Evolutionary conservation across 169 alveolate species (phyloP).

Genomic region (Sarcocystis neurona): DNA sequence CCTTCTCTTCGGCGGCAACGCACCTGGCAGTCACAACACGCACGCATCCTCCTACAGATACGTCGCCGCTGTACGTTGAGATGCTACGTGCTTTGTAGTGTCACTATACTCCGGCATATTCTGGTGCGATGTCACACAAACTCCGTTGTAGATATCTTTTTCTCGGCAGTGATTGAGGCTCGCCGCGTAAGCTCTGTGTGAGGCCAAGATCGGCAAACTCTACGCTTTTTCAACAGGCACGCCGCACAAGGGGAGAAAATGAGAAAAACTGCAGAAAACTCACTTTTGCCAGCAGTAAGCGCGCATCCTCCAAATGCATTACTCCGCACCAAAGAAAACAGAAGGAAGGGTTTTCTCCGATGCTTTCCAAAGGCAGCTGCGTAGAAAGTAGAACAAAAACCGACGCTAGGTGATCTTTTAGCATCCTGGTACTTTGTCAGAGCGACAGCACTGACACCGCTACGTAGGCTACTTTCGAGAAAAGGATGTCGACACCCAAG

Average conservation of each 20-base stretch:
- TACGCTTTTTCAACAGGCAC: background rate
- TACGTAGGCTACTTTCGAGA: background rate
- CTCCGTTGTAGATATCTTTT: background rate
- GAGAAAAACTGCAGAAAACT: too few relatives aligned
- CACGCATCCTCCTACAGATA: too few relatives aligned
- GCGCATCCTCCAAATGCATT: conserved; percentile 83
- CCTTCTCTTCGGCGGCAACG: too few relatives aligned
- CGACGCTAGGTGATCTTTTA: background rate
- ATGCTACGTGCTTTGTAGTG: too few relatives aligned
- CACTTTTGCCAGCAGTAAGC: conserved; percentile 44
- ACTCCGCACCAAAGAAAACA: conserved; percentile 91
- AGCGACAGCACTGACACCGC: too few relatives aligned
- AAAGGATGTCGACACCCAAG: background rate
- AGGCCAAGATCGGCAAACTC: background rate
- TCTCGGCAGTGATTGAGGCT: too few relatives aligned
- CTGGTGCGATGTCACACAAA: background rate
- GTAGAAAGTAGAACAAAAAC: conserved; percentile 71
- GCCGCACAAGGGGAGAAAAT: too few relatives aligned
- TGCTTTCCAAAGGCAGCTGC: conserved; percentile 81
- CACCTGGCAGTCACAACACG: too few relatives aligned
- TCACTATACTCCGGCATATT: background rate
- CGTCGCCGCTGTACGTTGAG: too few relatives aligned
- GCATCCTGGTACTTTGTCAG: too few relatives aligned
- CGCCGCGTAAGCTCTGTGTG: background rate
- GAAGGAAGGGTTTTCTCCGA: conserved; percentile 88